These are phyloP conservation scores for Cladosporium sphaerospermum DNA, from an alignment of 2,329 filamentous ascomycete species.

Conservation along the genomic window DNA sequence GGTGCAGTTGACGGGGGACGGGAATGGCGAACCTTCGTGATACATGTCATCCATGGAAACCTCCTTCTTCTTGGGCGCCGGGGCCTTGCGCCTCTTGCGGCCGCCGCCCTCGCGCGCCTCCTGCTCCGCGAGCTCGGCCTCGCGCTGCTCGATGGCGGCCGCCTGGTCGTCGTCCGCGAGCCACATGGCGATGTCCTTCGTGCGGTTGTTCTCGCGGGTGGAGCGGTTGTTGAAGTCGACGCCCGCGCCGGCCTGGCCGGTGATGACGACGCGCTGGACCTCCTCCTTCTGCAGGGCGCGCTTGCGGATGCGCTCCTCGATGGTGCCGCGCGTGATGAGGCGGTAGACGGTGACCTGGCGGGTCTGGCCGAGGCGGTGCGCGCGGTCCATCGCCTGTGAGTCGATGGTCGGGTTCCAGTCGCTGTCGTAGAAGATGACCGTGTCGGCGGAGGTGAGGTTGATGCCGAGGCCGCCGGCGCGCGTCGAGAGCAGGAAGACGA, in stretches of 20 bases:
- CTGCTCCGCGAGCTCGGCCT: constrained; percentile 71
- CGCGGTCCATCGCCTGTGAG: constrained; percentile 97
- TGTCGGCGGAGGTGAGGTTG: constrained; percentile 92
- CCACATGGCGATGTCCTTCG: constrained; percentile 98
- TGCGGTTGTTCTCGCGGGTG: constrained; percentile 84
- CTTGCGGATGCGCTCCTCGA: constrained; percentile 96
- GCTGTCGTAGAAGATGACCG: constrained; percentile 98
- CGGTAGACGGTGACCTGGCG: constrained; percentile 95
- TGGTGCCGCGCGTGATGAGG: constrained; percentile 91
- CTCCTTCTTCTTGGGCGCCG: constrained; percentile 53
- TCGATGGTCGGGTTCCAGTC: constrained; percentile 99
- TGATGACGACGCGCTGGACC: constrained; percentile 94
- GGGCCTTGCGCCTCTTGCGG: constrained; percentile 43
- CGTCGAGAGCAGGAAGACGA: constrained; percentile 92
- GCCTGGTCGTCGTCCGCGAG: constrained; percentile 95
- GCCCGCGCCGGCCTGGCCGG: constrained; percentile 57
- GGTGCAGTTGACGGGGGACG: neutral
- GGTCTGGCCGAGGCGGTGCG: constrained; percentile 94
- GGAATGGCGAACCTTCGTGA: constrained; percentile 74
- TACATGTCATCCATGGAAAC: constrained; percentile 90
- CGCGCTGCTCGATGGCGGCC: constrained; percentile 85
- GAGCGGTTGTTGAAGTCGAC: constrained; percentile 91
- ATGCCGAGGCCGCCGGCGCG: constrained; percentile 97
- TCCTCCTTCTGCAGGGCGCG: constrained; percentile 97
- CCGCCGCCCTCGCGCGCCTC: constrained; percentile 44